These are phyloP conservation scores for Crotalaria pallida DNA, from an alignment of 306 rosid species.

Conservation along the genomic window DNA sequence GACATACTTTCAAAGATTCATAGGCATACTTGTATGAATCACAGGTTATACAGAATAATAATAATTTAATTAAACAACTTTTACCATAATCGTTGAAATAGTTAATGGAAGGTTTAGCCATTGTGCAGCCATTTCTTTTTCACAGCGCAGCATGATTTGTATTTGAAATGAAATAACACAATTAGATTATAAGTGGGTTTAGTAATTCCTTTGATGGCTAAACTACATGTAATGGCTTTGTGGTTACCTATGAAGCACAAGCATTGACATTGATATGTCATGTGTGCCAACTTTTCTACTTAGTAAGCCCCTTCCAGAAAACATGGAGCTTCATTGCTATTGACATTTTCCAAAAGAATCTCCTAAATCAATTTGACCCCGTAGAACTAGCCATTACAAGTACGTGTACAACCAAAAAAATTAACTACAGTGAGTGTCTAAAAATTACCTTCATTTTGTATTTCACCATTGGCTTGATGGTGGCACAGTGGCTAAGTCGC, in stretches of 20 bases:
- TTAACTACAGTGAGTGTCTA: too few relatives aligned
- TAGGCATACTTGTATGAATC: constrained; percentile 10
- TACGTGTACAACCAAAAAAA: too few relatives aligned
- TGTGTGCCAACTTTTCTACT: too few relatives aligned
- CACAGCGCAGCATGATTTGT: not conserved
- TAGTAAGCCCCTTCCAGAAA: too few relatives aligned
- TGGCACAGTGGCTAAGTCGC: too few relatives aligned
- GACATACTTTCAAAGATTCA: constrained; percentile 24
- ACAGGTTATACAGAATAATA: not conserved
- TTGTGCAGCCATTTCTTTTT: not conserved
- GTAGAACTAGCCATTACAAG: too few relatives aligned
- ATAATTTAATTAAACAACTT: not conserved
- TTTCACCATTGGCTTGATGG: too few relatives aligned
- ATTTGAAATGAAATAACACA: not conserved
- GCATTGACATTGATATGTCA: too few relatives aligned
- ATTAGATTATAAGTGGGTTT: not conserved
- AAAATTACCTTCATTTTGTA: too few relatives aligned
- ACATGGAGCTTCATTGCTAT: too few relatives aligned
- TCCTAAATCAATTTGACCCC: too few relatives aligned
- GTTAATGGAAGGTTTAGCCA: not conserved
- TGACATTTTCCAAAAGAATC: too few relatives aligned
- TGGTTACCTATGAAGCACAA: not conserved
- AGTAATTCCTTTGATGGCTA: not conserved
- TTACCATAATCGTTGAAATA: not conserved
- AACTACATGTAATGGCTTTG: not conserved